These are phyloP conservation scores for Chalciporus chontae DNA, from an alignment of 768 basidiomycete genomes.

Conservation along the genomic window DNA sequence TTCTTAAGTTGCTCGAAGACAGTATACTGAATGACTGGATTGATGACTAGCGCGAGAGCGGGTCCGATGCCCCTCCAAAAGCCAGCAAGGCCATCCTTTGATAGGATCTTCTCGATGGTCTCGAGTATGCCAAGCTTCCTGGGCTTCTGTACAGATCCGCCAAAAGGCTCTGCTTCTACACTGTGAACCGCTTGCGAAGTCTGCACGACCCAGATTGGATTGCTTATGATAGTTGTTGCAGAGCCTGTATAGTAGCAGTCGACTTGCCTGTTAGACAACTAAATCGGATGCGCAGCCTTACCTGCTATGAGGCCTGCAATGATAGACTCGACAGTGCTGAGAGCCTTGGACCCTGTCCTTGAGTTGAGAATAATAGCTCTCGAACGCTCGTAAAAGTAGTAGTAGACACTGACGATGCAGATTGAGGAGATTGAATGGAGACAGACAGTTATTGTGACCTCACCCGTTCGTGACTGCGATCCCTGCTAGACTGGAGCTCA, in stretches of 20 bases:
- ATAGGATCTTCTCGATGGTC: slow-evolving; percentile 65
- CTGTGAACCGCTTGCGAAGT: slow-evolving; percentile 79
- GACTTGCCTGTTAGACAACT: neutral
- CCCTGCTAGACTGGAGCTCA: slow-evolving; percentile 81
- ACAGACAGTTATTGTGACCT: slow-evolving; percentile 17
- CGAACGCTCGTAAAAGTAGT: slow-evolving; percentile 84
- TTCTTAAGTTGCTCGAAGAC: slow-evolving; percentile 95
- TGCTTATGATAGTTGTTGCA: slow-evolving; percentile 83
- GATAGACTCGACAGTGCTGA: slow-evolving; percentile 87
- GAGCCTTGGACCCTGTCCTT: slow-evolving; percentile 57
- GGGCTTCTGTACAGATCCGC: slow-evolving; percentile 37
- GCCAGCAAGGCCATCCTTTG: slow-evolving; percentile 69
- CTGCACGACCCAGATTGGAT: slow-evolving; percentile 97
- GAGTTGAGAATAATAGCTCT: slow-evolving; percentile 54
- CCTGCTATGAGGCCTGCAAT: slow-evolving; percentile 86
- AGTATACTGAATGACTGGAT: slow-evolving; percentile 94
- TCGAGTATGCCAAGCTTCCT: slow-evolving; percentile 63
- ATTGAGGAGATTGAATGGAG: neutral
- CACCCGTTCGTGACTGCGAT: slow-evolving; percentile 93
- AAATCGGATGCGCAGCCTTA: slow-evolving; percentile 20
- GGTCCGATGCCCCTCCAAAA: slow-evolving; percentile 94
- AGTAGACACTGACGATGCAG: slow-evolving; percentile 64
- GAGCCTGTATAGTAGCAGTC: slow-evolving; percentile 49
- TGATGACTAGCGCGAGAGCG: slow-evolving; percentile 88
- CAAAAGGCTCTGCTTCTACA: slow-evolving; percentile 33